Percentiles rank a stretch among this genome's conserved stretches.
Conservation (phyloP, 495 filamentous ascomycete genomes). For the Penicillium angulare region DNA sequence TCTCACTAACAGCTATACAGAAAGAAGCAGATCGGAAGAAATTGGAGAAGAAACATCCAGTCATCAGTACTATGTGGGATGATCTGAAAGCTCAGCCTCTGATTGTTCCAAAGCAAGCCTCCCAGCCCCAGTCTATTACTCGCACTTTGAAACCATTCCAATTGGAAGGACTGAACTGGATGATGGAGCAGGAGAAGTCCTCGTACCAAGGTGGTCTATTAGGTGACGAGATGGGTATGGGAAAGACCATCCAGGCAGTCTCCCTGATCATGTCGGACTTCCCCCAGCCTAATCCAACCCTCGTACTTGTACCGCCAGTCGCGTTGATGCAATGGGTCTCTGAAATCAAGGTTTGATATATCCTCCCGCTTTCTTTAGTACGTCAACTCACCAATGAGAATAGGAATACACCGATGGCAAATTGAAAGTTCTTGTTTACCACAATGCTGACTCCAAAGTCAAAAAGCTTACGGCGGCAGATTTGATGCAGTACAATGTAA, state of each 20-base stretch:
- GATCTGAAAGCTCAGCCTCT: slow-evolving; percentile 64
- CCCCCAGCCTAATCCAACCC: slow-evolving; percentile 72
- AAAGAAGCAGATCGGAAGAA: slow-evolving; percentile 53
- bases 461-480: slow-evolving; percentile 72
- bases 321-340: slow-evolving; percentile 96
- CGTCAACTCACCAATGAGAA: background rate
- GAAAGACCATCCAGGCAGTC: slow-evolving; percentile 97
- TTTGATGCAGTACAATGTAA: slow-evolving; percentile 79
- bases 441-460: slow-evolving; percentile 79
- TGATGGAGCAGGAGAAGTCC: slow-evolving; percentile 82
- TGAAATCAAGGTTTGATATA: slow-evolving; percentile 64
- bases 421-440: slow-evolving; percentile 83
- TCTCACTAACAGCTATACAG: background rate
- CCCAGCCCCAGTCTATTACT: slow-evolving; percentile 76
- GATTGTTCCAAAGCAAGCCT: slow-evolving; percentile 61
- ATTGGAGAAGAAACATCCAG: slow-evolving; percentile 75
- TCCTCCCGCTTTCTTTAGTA: background rate
- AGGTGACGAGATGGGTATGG: slow-evolving; percentile 97
- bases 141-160: slow-evolving; percentile 89
- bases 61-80: slow-evolving; percentile 78
- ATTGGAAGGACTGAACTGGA: slow-evolving; percentile 90
- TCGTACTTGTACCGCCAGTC: slow-evolving; percentile 92
- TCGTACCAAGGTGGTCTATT: slow-evolving; percentile 84
- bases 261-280: slow-evolving; percentile 97
- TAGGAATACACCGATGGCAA: slow-evolving; percentile 82